These are phyloP conservation scores for Aspergillus terreus DNA, from an alignment of 2,329 filamentous ascomycete genomes.

Conservation along the genomic window DNA sequence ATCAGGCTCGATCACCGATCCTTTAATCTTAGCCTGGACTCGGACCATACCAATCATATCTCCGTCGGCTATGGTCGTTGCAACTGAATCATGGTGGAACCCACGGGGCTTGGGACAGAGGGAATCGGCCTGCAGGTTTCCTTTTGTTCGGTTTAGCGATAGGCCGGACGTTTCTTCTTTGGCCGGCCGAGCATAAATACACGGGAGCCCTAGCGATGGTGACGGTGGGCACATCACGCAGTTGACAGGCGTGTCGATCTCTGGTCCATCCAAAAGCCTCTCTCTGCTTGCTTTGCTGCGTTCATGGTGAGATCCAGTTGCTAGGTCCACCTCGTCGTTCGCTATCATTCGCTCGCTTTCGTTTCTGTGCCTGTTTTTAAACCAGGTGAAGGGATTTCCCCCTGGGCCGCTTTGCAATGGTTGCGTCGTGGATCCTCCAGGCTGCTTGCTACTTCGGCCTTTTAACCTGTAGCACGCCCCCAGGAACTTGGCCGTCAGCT, in stretches of 20 bases:
- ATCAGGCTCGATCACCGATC: not conserved
- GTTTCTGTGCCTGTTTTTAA: conserved; percentile 10
- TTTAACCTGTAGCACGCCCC: conserved; percentile 30
- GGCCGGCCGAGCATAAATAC: not conserved
- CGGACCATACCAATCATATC: not conserved
- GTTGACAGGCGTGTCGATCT: conserved; percentile 1
- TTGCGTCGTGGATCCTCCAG: conserved; percentile 19
- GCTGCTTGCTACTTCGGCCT: conserved; percentile 27
- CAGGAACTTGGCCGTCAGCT: conserved; percentile 24
- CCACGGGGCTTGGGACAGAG: not conserved
- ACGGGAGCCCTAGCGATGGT: not conserved
- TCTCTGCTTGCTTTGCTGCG: conserved; percentile 1
- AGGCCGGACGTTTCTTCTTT: not conserved
- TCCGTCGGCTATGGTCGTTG: not conserved
- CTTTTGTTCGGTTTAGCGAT: not conserved
- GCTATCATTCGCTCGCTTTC: conserved; percentile 8
- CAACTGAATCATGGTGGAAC: not conserved
- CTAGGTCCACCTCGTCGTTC: conserved; percentile 12
- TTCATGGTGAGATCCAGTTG: not conserved
- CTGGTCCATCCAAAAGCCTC: not conserved
- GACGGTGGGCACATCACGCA: not conserved
- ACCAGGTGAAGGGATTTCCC: conserved; percentile 1
- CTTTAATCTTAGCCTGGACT: not conserved
- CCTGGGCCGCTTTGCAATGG: conserved; percentile 21
- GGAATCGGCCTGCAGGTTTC: not conserved